Conservation (phyloP, 805 yeast species). For the Ogataea nitratoaversa region DNA sequence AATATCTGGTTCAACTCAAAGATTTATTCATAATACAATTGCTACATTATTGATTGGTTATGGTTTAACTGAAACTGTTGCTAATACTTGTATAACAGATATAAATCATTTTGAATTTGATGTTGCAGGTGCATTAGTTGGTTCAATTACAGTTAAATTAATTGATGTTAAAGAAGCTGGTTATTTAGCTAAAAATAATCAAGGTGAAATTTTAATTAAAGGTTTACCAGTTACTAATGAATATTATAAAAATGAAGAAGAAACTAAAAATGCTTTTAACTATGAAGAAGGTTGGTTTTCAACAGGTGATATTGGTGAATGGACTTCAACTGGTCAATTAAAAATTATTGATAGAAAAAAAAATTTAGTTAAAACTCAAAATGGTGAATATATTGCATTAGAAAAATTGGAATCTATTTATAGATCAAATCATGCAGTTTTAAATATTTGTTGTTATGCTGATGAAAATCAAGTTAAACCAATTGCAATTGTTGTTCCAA, state of each 20-base stretch:
- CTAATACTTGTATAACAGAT: conserved; percentile 71
- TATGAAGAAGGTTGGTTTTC: conserved; percentile 88
- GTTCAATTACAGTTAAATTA: conserved; percentile 81
- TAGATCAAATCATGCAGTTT: conserved; percentile 73
- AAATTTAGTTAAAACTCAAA: conserved; percentile 90
- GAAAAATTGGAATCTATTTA: conserved; percentile 91
- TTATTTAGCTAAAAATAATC: conserved; percentile 81
- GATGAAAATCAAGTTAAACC: conserved; percentile 87
- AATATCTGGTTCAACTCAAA: conserved; percentile 74
- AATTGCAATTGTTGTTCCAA: conserved; percentile 83
- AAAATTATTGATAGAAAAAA: conserved; percentile 89
- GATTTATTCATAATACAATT: conserved; percentile 68
- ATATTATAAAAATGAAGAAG: conserved; percentile 79
- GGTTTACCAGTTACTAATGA: conserved; percentile 73
- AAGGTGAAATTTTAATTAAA: conserved; percentile 84
- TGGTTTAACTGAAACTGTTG: conserved; percentile 95
- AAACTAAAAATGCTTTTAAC: conserved; percentile 67
- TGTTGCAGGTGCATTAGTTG: conserved; percentile 78
- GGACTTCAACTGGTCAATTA: conserved; percentile 78
- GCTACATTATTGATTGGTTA: conserved; percentile 91
- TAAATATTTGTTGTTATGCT: conserved; percentile 89
- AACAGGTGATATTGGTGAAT: conserved; percentile 96
- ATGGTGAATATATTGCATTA: conserved; percentile 96
- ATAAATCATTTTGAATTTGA: conserved; percentile 66
- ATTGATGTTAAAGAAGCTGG: conserved; percentile 91